Conservation (phyloP, 2,329 filamentous ascomycete species). For the Botrytis sinoallii region DNA sequence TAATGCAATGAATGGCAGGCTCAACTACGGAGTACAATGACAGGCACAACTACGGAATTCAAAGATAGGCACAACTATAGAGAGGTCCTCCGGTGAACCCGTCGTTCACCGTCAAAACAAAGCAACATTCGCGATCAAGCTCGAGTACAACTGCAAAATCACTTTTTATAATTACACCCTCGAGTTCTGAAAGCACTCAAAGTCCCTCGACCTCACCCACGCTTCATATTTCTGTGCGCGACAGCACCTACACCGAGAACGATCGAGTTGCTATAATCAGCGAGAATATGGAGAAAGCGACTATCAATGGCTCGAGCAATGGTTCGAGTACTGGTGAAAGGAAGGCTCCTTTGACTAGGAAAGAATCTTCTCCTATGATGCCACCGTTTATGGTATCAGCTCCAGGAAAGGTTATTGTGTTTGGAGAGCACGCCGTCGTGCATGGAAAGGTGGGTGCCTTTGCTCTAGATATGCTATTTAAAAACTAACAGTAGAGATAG, state of each 20-base stretch:
- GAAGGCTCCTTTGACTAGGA: slow-evolving; percentile 42
- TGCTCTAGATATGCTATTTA: background rate
- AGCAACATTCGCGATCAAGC: slow-evolving; percentile 14
- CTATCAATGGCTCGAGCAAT: slow-evolving; percentile 26
- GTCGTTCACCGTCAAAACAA: background rate
- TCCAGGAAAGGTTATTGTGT: slow-evolving; percentile 96
- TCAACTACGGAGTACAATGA: background rate
- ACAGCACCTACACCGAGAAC: background rate
- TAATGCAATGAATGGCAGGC: slow-evolving; percentile 15
- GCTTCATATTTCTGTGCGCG: slow-evolving; percentile 10
- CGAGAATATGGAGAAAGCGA: slow-evolving; percentile 17
- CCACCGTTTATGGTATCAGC: slow-evolving; percentile 97
- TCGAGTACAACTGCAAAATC: slow-evolving; percentile 20
- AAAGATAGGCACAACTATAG: background rate
- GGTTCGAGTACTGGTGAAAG: slow-evolving; percentile 21
- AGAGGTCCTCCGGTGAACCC: slow-evolving; percentile 6
- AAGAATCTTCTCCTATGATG: slow-evolving; percentile 64
- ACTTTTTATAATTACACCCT: slow-evolving; percentile 17
- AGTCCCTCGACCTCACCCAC: slow-evolving; percentile 21
- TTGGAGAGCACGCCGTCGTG: slow-evolving; percentile 97
- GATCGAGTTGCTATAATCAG: slow-evolving; percentile 12
- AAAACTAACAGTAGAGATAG: slow-evolving; percentile 42
- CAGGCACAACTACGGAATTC: background rate
- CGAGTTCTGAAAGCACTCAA: slow-evolving; percentile 17
- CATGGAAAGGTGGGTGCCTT: slow-evolving; percentile 72